Base-by-base conservation (phyloP, 441 rosid genomes). In the Lepidium campestre region DNA sequence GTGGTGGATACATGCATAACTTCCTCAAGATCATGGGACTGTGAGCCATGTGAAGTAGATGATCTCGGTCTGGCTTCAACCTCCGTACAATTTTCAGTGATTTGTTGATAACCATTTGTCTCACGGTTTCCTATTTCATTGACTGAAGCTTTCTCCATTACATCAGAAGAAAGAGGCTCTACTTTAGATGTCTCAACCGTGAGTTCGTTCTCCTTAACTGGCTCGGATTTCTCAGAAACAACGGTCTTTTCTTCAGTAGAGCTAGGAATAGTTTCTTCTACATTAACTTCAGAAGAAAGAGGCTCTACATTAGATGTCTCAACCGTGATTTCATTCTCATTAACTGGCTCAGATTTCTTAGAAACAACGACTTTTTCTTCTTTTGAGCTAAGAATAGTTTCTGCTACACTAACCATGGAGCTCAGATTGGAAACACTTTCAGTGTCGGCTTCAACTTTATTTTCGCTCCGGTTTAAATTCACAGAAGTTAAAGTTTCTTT, bases 1-100 rank as follows among this genome's bases (percentile, higher is more conserved):
- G 34, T 32, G 42, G 70, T 67, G 49, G 48, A 70, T 42, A 76
- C 78, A 46, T 67, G 15, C 20, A 10, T 37, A 61, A 65, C 75
- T 72, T 76, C 75, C 56, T 50, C 46, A 36, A 70, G 60, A 68
- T 41, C 62, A 58, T 46, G 0, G 5, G 35, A 31, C 63, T 35
- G 67, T 1, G 62, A 66, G 72, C 3, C 57, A 45, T 44, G 32
- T 31, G 68, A 15, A 47, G 29, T 61, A 67, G 69, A 55, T 19
- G 40, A 23, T 67, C 1, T 14, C 12, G 34, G 27, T 23, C 3
- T 56, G 62, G 19, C 41, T 61, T 73, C 59, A 52, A 39, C 68
- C 34, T 73, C 69, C n/a, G 47, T 20, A 23, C 6, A 40, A 53
- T 7, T 55, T 14, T 46, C 63, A 13, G 62, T 14, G 68, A 45